phyloP scores from a whole-genome alignment of 805 yeast species.

The Zygoascus tannicola region DNA sequence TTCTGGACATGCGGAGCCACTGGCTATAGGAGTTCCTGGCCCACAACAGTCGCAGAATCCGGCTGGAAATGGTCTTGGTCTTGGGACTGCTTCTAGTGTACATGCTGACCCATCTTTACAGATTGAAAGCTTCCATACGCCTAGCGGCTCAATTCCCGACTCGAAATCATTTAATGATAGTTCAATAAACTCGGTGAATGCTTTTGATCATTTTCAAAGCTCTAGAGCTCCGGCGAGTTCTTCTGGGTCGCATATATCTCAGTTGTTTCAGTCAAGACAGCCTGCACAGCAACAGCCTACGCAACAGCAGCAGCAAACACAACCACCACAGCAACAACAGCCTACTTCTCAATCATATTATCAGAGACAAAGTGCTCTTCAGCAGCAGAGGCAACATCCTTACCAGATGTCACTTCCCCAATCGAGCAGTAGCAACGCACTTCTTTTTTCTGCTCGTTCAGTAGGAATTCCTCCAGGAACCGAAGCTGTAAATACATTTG shows the following conservation, averaged over 20 bases:
- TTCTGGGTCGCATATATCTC: neutral
- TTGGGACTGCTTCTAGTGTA: neutral
- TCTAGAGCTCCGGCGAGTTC: neutral
- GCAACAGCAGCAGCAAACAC: constrained; percentile 1
- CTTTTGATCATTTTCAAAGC: neutral
- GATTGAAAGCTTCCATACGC: neutral
- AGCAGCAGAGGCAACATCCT: constrained; percentile 5
- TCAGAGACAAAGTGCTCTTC: constrained; percentile 13
- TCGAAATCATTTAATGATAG: no score
- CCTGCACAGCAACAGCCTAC: constrained; percentile 4
- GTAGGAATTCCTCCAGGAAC: neutral
- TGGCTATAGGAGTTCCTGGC: constrained; percentile 13
- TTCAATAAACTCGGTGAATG: neutral
- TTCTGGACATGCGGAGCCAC: constrained; percentile 2
- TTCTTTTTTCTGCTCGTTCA: neutral
- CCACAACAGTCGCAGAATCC: neutral
- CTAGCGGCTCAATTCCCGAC: neutral
- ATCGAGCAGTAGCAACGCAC: constrained; percentile 10
- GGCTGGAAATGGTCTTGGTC: neutral
- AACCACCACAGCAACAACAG: constrained; percentile 4
- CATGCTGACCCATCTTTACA: neutral
- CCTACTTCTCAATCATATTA: constrained; percentile 1
- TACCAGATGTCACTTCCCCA: constrained; percentile 2
- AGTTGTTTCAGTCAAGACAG: neutral
- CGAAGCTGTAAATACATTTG: neutral